These are phyloP conservation scores for Cryptococcus sp. DNA, from an alignment of 1,284 basidiomycete genomes.

Conservation along the genomic window DNA sequence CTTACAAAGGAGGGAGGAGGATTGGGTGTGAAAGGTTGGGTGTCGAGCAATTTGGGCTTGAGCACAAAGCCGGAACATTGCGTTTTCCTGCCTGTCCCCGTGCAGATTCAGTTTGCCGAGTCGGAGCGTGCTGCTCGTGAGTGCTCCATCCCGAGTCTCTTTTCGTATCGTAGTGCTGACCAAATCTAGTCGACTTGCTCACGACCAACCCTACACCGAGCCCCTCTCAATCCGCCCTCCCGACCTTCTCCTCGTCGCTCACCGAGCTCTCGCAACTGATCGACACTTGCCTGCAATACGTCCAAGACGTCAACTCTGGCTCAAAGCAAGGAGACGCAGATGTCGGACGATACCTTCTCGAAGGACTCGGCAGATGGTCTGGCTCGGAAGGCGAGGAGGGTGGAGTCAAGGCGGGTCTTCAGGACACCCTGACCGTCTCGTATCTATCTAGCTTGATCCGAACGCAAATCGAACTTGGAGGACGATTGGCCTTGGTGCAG, in stretches of 20 bases:
- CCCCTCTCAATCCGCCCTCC: slow-evolving; percentile 37
- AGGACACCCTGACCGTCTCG: slow-evolving; percentile 90
- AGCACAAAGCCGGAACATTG: slow-evolving; percentile 85
- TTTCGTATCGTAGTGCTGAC: slow-evolving; percentile 2
- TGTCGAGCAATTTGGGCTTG: slow-evolving; percentile 62
- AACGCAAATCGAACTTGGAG: slow-evolving; percentile 88
- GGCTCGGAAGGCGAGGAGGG: slow-evolving; percentile 55
- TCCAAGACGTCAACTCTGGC: slow-evolving; percentile 72
- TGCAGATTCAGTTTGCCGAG: slow-evolving; percentile 72
- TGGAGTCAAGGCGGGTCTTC: slow-evolving; percentile 45
- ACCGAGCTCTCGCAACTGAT: slow-evolving; percentile 49
- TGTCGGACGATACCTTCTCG: slow-evolving; percentile 86
- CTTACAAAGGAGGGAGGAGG: slow-evolving; percentile 58
- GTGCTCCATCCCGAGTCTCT: slow-evolving; percentile 50
- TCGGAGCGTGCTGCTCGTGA: slow-evolving; percentile 75
- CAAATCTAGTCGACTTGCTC: slow-evolving; percentile 65
- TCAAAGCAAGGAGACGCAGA: slow-evolving; percentile 76
- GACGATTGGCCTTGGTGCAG: slow-evolving; percentile 72
- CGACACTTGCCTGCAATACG: slow-evolving; percentile 70
- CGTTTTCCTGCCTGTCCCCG: slow-evolving; percentile 81
- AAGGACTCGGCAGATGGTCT: slow-evolving; percentile 66
- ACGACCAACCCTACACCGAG: slow-evolving; percentile 44
- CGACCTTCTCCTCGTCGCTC: slow-evolving; percentile 40
- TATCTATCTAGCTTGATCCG: slow-evolving; percentile 92
- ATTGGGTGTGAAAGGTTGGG: slow-evolving; percentile 79